These are phyloP conservation scores for Phytophthora pistaciae DNA, from an alignment of 352 stramenopile genomes.

Conservation along the genomic window DNA sequence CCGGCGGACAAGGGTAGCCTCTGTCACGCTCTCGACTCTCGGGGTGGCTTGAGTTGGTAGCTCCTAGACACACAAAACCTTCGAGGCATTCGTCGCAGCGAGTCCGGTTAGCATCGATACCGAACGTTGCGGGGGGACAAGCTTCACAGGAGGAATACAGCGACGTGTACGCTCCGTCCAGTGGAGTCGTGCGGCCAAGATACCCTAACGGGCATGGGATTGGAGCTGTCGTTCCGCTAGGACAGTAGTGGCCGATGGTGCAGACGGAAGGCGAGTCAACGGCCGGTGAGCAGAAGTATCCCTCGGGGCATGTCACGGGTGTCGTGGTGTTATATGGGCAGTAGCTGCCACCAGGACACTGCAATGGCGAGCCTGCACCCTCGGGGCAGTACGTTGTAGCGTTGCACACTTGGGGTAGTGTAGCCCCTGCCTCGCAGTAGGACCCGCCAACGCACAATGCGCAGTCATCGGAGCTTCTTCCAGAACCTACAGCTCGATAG, in stretches of 20 bases:
- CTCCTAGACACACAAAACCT: conserved; percentile 89
- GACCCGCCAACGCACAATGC: conserved; percentile 63
- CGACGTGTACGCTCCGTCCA: conserved; percentile 57
- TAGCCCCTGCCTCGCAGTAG: conserved; percentile 56
- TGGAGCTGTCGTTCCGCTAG: conserved; percentile 51
- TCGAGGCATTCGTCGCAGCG: conserved; percentile 73
- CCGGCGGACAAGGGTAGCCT: conserved; percentile 88
- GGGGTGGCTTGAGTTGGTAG: conserved; percentile 67
- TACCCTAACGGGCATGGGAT: conserved; percentile 86
- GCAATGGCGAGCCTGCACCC: conserved; percentile 51
- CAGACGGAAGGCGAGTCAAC: conserved; percentile 49
- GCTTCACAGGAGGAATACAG: conserved; percentile 70
- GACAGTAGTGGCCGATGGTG: conserved; percentile 78
- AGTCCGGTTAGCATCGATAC: conserved; percentile 80
- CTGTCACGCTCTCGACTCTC: conserved; percentile 60
- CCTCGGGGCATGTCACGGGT: conserved; percentile 66
- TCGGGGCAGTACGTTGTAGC: conserved; percentile 68
- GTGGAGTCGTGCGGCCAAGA: conserved; percentile 58
- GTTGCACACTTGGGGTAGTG: conserved; percentile 60
- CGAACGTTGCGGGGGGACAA: conserved; percentile 84
- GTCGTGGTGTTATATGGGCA: conserved; percentile 77
- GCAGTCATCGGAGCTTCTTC: conserved; percentile 53
- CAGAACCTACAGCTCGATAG: conserved; percentile 49
- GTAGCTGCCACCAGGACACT: conserved; percentile 77
- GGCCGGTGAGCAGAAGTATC: conserved; percentile 76